A percentile compares a stretch with the other conserved stretches of the same genome.
These are phyloP conservation scores for Kluyveromyces sp. DNA, from an alignment of 1,139 yeast genomes.

Conservation along the genomic window DNA sequence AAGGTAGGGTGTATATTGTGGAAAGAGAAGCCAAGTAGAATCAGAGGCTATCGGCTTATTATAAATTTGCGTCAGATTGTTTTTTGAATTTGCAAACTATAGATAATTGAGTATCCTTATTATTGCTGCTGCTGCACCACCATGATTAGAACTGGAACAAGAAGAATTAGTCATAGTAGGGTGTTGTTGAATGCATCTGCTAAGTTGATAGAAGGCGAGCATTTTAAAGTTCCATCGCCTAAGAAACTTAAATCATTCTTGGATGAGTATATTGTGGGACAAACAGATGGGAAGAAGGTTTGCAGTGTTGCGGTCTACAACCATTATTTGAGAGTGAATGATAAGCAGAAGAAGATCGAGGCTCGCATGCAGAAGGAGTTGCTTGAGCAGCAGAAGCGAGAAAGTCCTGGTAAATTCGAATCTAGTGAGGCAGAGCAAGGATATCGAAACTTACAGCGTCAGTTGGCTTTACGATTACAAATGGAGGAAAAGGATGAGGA, in stretches of 20 bases:
- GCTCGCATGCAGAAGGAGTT: slow-evolving; percentile 14
- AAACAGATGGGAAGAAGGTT: slow-evolving; percentile 43
- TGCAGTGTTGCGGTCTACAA: slow-evolving; percentile 51
- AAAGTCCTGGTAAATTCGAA: slow-evolving; percentile 10
- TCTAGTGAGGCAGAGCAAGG: slow-evolving; percentile 29
- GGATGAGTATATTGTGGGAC: slow-evolving; percentile 46
- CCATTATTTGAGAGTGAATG: slow-evolving; percentile 41
- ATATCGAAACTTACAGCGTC: slow-evolving; percentile 23
- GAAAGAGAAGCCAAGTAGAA: too few relatives aligned
- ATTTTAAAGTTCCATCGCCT: slow-evolving; percentile 36
- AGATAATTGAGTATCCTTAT: too few relatives aligned
- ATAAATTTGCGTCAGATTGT: too few relatives aligned
- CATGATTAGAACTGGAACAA: slow-evolving; percentile 4
- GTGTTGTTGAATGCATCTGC: slow-evolving; percentile 1
- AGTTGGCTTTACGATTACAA: slow-evolving; percentile 19
- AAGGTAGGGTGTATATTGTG: too few relatives aligned
- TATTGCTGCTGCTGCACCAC: neutral
- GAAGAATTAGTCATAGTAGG: neutral
- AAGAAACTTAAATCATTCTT: slow-evolving; percentile 35
- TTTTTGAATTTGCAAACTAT: too few relatives aligned
- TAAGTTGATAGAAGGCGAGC: neutral
- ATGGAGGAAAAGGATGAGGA: slow-evolving; percentile 27
- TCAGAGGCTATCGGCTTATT: too few relatives aligned
- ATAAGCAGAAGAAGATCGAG: slow-evolving; percentile 27
- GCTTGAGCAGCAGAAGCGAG: slow-evolving; percentile 15